These are phyloP conservation scores for Suhomyces kilbournensis DNA, from an alignment of 805 yeast genomes.

Conservation along the genomic window DNA sequence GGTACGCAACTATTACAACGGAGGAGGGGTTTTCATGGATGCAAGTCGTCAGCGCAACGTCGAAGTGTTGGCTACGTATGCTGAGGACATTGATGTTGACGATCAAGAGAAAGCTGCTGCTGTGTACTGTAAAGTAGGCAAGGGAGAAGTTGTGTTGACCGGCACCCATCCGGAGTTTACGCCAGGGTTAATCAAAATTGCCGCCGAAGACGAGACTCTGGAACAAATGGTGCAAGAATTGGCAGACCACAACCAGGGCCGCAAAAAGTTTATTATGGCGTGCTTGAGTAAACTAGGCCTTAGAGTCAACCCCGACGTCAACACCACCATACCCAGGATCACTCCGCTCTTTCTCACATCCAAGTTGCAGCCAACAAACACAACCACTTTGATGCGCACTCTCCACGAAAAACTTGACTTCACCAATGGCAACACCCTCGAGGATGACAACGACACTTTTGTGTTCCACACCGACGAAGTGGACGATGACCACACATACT, in stretches of 20 bases:
- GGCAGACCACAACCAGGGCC: constrained; percentile 34
- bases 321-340: constrained; percentile 55
- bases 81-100: constrained; percentile 52
- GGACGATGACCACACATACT: constrained; percentile 19
- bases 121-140: constrained; percentile 62
- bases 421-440: constrained; percentile 26
- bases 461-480: constrained; percentile 41
- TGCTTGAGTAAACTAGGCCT: constrained; percentile 63
- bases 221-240: constrained; percentile 11
- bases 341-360: constrained; percentile 65
- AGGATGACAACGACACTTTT: constrained; percentile 59
- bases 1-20: constrained; percentile 65
- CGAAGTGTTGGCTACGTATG: constrained; percentile 70
- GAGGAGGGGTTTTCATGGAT: constrained; percentile 84
- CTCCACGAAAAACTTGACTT: constrained; percentile 36
- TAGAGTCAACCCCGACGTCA: constrained; percentile 54
- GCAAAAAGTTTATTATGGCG: constrained; percentile 56
- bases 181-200: constrained; percentile 45
- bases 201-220: constrained; percentile 35
- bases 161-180: constrained; percentile 92
- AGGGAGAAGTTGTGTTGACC: constrained; percentile 70
- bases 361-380: constrained; percentile 24
- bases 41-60: constrained; percentile 60
- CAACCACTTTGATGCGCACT: constrained; percentile 37
- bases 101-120: constrained; percentile 60